These are phyloP conservation scores for Suillus subluteus DNA, from an alignment of 768 basidiomycete species.

Conservation along the genomic window DNA sequence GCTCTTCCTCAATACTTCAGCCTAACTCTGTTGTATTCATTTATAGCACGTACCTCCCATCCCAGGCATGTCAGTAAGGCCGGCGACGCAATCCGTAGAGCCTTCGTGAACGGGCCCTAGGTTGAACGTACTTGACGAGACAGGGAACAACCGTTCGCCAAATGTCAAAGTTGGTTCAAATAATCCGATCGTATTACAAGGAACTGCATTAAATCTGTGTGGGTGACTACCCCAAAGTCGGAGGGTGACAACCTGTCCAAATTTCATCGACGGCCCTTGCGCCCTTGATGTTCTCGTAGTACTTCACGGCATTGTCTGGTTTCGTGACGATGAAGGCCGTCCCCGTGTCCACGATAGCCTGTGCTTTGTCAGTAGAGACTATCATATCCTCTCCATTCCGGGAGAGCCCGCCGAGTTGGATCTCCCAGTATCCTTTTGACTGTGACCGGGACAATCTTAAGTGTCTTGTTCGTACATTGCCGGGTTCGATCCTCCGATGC, in stretches of 20 bases:
- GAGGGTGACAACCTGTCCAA: background rate
- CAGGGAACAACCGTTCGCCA: background rate
- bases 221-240: background rate
- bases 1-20: background rate
- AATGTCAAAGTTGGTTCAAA: background rate
- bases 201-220: background rate
- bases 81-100: background rate
- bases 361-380: background rate
- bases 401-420: background rate
- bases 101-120: background rate
- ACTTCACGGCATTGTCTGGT: background rate
- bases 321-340: background rate
- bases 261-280: background rate
- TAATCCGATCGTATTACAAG: background rate
- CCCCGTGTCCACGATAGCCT: background rate
- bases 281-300: background rate
- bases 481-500: background rate
- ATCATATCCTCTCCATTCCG: background rate
- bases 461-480: background rate
- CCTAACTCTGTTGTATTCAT: background rate
- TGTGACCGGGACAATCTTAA: constrained; percentile 1
- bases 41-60: background rate
- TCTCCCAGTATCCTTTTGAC: background rate
- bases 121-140: background rate
- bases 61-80: background rate